Base-by-base conservation (phyloP, 208 protist species). In the Herpetomonas muscarum region DNA sequence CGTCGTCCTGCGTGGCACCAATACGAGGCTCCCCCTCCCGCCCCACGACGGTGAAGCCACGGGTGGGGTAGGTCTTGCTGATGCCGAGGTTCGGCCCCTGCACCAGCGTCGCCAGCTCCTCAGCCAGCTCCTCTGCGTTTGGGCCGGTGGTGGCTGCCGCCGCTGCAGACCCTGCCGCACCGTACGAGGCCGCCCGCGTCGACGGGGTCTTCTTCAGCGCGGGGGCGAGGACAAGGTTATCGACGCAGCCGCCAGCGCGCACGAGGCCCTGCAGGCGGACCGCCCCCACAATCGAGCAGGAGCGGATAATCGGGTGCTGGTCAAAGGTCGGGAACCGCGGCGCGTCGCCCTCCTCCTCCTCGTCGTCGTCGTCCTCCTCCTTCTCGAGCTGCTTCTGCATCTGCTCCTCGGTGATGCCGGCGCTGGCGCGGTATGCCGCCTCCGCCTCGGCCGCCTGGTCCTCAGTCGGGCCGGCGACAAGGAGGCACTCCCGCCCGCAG, bases 241-340 rank as follows among this genome's bases (percentile, higher is more conserved):
- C 74, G 21, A 72, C 72, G 15, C 85, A 73, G 15, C 76, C 70
- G 0, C 74, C 79, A 56, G 64, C 74, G 28, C 71, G 81, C 50
- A 89, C 71, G 32, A 81, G 72, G 17, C 83, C 79, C 51, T 87
- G 76, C 41, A 91, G 63, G 17, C 87, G 81, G 7, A 94, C 84
- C 3, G 46, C 44, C 28, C 87, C 87, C 17, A 74, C 63, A 49
- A 94, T 64, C 13, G 51, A 54, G 63, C 84, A 90, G 0, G 55
- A 45, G 3, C 62, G 70, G n/a, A 94, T 32, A 24, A 52, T 50
- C 13, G 83, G 83, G 66, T 91, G 87, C 45, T 87, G 82, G 9
- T 61, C 70, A 2, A 76, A 59, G 19, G 81, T 47, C 7, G 72
- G 70, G 28, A 54, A 64, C 1, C 42, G 61, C 21, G 15, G 4